Base-by-base conservation (phyloP, 2,329 filamentous ascomycete species). In the Ceratocystis cubensis region DNA sequence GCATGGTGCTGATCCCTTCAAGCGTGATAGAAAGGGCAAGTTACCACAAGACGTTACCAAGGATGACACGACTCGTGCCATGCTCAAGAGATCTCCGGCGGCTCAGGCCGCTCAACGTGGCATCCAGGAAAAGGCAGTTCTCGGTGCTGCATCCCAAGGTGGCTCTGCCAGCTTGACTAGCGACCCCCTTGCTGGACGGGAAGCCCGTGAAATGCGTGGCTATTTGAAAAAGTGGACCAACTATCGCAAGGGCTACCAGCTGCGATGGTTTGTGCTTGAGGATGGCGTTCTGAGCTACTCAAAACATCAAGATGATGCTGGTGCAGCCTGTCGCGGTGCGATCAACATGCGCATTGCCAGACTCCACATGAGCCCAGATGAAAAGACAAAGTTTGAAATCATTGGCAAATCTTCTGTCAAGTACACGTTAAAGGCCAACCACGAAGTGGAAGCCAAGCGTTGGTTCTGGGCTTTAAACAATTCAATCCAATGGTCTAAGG, bases 391-490 rank as follows among this genome's bases (percentile, higher is more conserved):
- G 68, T 97, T 99, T 72, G 94, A 99, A 73, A 97, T 99, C 65
- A 90, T 93, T 69, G 94, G 94, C 64, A 99, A 99, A 76, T 96
- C 93, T 0, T 97, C 93, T 0, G 94, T 99, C 74, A 99, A 96
- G 77, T 99, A 99, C 75, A 93, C 95, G 62, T 81, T 99, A 65
- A 97, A 96, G 75, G 94, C 94, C 0, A 99, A 99, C 73, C 94
- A 99, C 76, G 89, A 96, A 73, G 93, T 97, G 33, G 94, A 99
- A 75, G 93, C 94, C 5, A 99, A 99, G 77, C 85, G 94, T 66
- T 99, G 94, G 94, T 99, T 95, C 76, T 99, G 94, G 94, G 90
- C 94, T 0, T 80, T 99, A 69, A 99, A 99, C 78, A 99, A 99
- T 74, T 93, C 94, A 5, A 99, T 99, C 63, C 94, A 97, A 74